Evolutionary conservation across 2,329 filamentous ascomycete species (phyloP).

Genomic region (Bretziella fagacearum): DNA sequence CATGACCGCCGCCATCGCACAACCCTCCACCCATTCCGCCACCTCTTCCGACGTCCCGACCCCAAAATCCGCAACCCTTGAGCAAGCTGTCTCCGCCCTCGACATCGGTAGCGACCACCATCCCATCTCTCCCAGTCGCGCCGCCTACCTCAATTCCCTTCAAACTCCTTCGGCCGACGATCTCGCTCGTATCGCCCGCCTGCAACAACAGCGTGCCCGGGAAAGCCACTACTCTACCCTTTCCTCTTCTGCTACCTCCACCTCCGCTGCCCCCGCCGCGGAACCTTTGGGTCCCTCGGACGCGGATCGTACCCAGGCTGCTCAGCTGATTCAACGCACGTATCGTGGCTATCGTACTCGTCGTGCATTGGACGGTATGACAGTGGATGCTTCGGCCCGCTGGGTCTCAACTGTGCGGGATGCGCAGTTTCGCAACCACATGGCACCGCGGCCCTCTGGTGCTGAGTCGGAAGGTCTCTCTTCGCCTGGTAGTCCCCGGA

Average conservation of each 20-base stretch:
- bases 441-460: conserved; percentile 26
- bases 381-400: conserved; percentile 49
- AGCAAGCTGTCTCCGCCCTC: conserved; percentile 2
- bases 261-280: background rate
- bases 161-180: conserved; percentile 29
- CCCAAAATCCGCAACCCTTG: background rate
- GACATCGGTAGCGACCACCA: background rate
- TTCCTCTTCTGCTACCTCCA: background rate
- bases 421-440: conserved; percentile 35
- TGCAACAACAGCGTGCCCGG: conserved; percentile 32
- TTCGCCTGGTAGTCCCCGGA: conserved; percentile 15
- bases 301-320: conserved; percentile 26
- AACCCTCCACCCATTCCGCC: background rate
- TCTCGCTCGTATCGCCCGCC: conserved; percentile 31
- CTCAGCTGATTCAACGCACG: conserved; percentile 47
- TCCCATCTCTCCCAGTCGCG: conserved; percentile 12
- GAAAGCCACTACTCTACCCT: conserved; percentile 19
- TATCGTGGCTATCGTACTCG: conserved; percentile 63
- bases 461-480: conserved; percentile 12
- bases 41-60: background rate
- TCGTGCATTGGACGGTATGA: conserved; percentile 51
- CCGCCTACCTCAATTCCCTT: conserved; percentile 35
- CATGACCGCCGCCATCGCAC: conserved; percentile 4
- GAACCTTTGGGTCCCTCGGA: conserved; percentile 13
- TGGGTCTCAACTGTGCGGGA: conserved; percentile 53